A percentile compares a stretch with the other conserved stretches of the same genome.
Evolutionary conservation across 495 filamentous ascomycete species (phyloP).

Genomic region (Tetracladium marchalianum): DNA sequence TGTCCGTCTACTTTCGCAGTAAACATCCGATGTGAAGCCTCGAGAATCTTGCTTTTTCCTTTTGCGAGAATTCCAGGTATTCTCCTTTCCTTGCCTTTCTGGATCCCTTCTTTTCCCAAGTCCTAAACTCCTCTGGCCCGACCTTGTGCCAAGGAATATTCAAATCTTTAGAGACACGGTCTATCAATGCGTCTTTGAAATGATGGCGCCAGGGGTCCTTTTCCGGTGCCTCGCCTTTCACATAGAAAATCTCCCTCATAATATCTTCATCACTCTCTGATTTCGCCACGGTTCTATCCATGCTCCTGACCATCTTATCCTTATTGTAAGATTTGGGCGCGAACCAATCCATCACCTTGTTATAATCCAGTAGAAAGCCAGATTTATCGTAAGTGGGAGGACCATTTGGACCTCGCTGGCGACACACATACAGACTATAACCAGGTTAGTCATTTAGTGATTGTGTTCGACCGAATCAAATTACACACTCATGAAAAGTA

Average conservation of each 20-base stretch:
- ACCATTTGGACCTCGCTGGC: slow-evolving; percentile 15
- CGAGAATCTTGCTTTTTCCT: not conserved
- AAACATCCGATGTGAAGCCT: not conserved
- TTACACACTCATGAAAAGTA: slow-evolving; percentile 2
- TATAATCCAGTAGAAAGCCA: slow-evolving; percentile 25
- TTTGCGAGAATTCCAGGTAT: slow-evolving; percentile 16
- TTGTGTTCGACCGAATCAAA: not conserved
- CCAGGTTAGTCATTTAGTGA: too few relatives aligned
- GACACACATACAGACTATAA: slow-evolving; percentile 15
- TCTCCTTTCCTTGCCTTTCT: slow-evolving; percentile 20
- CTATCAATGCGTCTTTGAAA: slow-evolving; percentile 10
- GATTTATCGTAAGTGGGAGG: slow-evolving; percentile 24
- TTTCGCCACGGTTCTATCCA: slow-evolving; percentile 8
- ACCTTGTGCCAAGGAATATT: slow-evolving; percentile 25
- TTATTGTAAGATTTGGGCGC: slow-evolving; percentile 10
- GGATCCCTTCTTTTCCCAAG: slow-evolving; percentile 24
- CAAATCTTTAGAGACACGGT: slow-evolving; percentile 27
- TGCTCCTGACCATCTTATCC: slow-evolving; percentile 4
- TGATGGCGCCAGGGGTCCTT: not conserved
- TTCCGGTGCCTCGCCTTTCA: not conserved
- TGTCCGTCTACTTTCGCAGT: slow-evolving; percentile 10
- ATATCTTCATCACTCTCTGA: not conserved
- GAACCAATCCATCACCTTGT: slow-evolving; percentile 19
- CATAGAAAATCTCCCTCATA: slow-evolving; percentile 9
- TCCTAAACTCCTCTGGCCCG: slow-evolving; percentile 17